Conservation (phyloP, 1,139 yeast genomes). For the Suhomyces taliae region DNA sequence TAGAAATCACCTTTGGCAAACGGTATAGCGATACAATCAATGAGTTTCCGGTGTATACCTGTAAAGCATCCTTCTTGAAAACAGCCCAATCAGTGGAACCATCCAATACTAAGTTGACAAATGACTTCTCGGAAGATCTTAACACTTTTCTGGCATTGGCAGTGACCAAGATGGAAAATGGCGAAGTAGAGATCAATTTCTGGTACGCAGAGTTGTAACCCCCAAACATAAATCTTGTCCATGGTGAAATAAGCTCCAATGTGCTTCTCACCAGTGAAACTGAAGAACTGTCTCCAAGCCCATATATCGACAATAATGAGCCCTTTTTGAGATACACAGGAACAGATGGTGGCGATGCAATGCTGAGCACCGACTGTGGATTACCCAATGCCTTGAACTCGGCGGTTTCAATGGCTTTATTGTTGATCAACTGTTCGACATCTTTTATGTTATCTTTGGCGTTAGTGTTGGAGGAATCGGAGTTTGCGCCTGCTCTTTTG, state of each 20-base stretch:
- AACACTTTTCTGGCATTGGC: constrained; percentile 22
- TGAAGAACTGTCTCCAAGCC: constrained; percentile 22
- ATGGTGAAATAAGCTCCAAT: constrained; percentile 33
- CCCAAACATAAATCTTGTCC: constrained; percentile 43
- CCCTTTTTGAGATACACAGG: constrained; percentile 51
- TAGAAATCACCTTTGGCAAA: constrained; percentile 44
- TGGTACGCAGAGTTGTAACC: constrained; percentile 44
- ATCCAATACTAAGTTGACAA: constrained; percentile 48
- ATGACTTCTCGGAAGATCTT: constrained; percentile 28
- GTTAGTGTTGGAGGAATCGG: constrained; percentile 11
- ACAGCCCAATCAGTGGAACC: constrained; percentile 66
- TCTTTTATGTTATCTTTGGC: constrained; percentile 14
- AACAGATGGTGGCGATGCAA: constrained; percentile 57
- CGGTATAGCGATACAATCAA: constrained; percentile 35
- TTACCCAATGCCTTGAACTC: constrained; percentile 43
- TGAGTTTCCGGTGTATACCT: constrained; percentile 53
- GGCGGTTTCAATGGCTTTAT: constrained; percentile 14
- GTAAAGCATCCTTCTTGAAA: constrained; percentile 46
- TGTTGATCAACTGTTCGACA: constrained; percentile 11
- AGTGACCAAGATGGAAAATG: constrained; percentile 45
- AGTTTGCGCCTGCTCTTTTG: constrained; percentile 5
- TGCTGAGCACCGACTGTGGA: constrained; percentile 44
- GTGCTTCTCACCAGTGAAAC: constrained; percentile 28
- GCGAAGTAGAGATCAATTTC: constrained; percentile 47
- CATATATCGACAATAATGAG: constrained; percentile 49